phyloP scores from a whole-genome alignment of 2,329 filamentous ascomycete species.

The Colletotrichum abscissum region DNA sequence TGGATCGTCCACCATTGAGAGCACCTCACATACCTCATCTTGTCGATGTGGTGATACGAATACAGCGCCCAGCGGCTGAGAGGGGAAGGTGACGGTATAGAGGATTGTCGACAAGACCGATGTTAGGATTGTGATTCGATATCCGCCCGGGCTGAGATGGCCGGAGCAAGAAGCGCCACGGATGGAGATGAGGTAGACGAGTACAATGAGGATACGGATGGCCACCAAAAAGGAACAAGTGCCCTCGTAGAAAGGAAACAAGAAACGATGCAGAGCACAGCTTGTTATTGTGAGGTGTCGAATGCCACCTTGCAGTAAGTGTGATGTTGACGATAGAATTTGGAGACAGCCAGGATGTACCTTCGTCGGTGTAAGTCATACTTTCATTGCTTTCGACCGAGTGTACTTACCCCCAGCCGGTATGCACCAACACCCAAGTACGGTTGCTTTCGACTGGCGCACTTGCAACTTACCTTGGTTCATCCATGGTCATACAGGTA shows the following conservation, averaged over 20 bases:
- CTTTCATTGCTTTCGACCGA: not conserved
- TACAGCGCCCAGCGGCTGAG: not conserved
- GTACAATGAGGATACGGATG: not conserved
- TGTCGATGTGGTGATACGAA: constrained; percentile 18
- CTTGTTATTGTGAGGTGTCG: not conserved
- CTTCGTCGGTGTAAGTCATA: not conserved
- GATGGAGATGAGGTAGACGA: not conserved
- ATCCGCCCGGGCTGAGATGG: not conserved
- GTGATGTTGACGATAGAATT: not conserved
- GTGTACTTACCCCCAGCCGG: not conserved
- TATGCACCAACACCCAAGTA: not conserved
- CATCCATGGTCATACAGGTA: not conserved
- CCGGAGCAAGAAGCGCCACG: not conserved
- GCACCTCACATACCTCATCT: constrained; percentile 31
- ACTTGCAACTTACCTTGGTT: not conserved
- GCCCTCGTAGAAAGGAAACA: not conserved
- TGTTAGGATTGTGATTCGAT: not conserved
- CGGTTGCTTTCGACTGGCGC: not conserved
- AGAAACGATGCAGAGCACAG: not conserved
- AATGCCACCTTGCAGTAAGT: not conserved
- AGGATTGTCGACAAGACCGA: not conserved
- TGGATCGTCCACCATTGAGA: constrained; percentile 10
- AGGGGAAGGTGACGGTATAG: constrained; percentile 6
- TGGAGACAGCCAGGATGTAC: not conserved
- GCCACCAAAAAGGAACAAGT: not conserved